Conservation (phyloP, 164 flowering plant genomes). For the Chloranthus sessilifolius region DNA sequence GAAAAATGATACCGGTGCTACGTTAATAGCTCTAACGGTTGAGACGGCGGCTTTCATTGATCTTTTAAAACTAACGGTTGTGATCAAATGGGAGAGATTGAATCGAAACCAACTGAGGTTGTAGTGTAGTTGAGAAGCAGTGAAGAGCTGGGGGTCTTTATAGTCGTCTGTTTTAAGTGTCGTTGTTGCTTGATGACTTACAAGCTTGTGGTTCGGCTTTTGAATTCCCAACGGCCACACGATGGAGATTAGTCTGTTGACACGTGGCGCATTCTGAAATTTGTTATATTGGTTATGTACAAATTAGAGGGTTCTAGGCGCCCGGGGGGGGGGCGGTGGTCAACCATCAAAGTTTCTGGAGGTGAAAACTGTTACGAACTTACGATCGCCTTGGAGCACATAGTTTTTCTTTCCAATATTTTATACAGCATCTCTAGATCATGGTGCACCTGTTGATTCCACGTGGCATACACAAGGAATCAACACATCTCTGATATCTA, state of each 20-base stretch:
- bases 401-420: too few relatives aligned
- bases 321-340: too few relatives aligned
- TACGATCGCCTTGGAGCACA: too few relatives aligned
- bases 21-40: slow-evolving; percentile 35
- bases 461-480: too few relatives aligned
- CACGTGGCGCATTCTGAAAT: slow-evolving; percentile 22
- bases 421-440: too few relatives aligned
- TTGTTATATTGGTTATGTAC: too few relatives aligned
- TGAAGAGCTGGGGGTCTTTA: slow-evolving; percentile 3
- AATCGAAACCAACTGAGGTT: neutral
- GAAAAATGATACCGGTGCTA: slow-evolving; percentile 26
- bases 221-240: slow-evolving; percentile 34
- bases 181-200: neutral
- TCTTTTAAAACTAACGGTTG: neutral
- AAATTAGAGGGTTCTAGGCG: too few relatives aligned
- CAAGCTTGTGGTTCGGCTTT: slow-evolving; percentile 18
- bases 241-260: slow-evolving; percentile 21
- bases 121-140: neutral
- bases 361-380: too few relatives aligned
- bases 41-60: slow-evolving; percentile 34
- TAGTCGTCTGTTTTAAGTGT: neutral
- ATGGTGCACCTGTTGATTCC: too few relatives aligned
- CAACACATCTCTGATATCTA: too few relatives aligned
- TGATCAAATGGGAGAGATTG: neutral
- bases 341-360: too few relatives aligned